Percentiles rank a stretch among this genome's conserved stretches.
phyloP scores from a whole-genome alignment of 305 asterid species.

The Solanum hybrid region DNA sequence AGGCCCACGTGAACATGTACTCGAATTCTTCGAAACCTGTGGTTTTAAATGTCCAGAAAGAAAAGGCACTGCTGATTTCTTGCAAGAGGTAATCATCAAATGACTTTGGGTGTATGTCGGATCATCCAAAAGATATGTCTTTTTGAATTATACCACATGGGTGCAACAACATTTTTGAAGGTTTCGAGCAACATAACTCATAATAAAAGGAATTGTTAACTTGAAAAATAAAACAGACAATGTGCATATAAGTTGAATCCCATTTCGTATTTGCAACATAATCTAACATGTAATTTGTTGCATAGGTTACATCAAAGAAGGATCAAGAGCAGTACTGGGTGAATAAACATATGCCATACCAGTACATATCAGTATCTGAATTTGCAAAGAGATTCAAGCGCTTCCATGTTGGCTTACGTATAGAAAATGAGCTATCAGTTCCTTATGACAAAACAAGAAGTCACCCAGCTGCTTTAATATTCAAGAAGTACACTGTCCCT shows the following conservation, averaged over 20 bases:
- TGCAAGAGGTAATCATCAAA: constrained; percentile 45
- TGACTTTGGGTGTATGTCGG: neutral
- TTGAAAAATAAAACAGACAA: neutral
- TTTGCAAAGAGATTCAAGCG: constrained; percentile 42
- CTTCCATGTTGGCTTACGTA: constrained; percentile 54
- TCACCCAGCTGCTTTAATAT: constrained; percentile 70
- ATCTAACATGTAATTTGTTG: neutral
- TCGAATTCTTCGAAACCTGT: constrained; percentile 38
- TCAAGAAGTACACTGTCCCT: constrained; percentile 44
- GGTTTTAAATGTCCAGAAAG: constrained; percentile 59
- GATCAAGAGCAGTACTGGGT: constrained; percentile 90
- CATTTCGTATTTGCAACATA: neutral
- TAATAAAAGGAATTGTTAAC: neutral
- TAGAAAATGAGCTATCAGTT: constrained; percentile 54
- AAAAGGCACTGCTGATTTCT: constrained; percentile 56
- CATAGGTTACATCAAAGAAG: constrained; percentile 74
- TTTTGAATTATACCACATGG: neutral
- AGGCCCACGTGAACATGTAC: constrained; percentile 45
- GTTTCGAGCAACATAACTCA: neutral
- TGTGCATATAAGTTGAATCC: neutral
- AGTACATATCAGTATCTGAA: constrained; percentile 41
- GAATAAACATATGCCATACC: constrained; percentile 36
- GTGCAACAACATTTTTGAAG: neutral
- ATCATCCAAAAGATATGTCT: neutral
- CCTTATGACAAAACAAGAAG: constrained; percentile 42